Evolutionary conservation across 768 basidiomycete species (phyloP).

Genomic region (Lyophyllum decastes): DNA sequence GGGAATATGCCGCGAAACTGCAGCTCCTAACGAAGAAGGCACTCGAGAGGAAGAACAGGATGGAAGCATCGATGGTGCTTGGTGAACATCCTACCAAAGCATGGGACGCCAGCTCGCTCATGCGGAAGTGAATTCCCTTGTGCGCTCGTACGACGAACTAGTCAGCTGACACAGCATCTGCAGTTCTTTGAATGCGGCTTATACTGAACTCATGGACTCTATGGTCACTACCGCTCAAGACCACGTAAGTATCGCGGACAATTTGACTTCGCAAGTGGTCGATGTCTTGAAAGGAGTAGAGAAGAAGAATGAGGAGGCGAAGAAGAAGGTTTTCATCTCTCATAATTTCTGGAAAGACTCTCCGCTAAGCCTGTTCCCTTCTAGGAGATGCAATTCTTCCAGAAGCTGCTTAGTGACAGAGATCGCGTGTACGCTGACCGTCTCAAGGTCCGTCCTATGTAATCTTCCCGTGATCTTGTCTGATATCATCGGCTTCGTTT

Average conservation of each 20-base stretch:
- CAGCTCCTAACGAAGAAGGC: conserved; percentile 67
- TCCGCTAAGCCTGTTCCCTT: conserved; percentile 6
- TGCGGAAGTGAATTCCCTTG: conserved; percentile 49
- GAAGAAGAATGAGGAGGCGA: conserved; percentile 61
- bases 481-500: background rate
- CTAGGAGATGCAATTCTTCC: conserved; percentile 71
- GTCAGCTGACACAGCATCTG: conserved; percentile 11
- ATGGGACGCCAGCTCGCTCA: conserved; percentile 52
- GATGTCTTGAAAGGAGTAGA: conserved; percentile 64
- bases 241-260: conserved; percentile 68
- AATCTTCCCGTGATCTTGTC: background rate
- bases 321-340: conserved; percentile 57
- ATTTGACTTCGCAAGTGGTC: conserved; percentile 56
- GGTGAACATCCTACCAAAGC: conserved; percentile 70
- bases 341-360: conserved; percentile 1
- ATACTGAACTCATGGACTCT: conserved; percentile 64
- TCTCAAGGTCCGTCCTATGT: conserved; percentile 53
- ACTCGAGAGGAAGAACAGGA: conserved; percentile 68
- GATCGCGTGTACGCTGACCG: conserved; percentile 71
- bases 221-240: conserved; percentile 64
- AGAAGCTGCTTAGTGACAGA: conserved; percentile 68
- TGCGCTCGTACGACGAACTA: background rate
- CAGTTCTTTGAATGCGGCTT: conserved; percentile 77
- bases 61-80: conserved; percentile 53
- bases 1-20: conserved; percentile 77